Conservation (phyloP, 78 protist species). For the Creolimax fragrantissima region DNA sequence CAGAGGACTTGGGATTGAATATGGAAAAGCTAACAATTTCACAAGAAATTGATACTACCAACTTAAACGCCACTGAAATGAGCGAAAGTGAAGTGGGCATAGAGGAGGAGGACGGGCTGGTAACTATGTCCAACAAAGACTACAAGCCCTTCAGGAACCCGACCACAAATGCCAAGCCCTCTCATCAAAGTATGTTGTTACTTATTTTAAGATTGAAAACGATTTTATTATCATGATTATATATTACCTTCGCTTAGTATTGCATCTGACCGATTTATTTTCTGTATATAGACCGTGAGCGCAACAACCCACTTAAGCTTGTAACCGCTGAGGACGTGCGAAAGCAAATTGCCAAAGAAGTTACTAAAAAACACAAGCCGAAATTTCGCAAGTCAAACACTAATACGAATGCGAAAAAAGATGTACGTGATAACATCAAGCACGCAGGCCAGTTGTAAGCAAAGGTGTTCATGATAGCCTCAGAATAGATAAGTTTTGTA, state of each 20-base stretch:
- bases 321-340: background rate
- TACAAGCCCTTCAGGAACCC: background rate
- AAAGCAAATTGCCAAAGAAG: background rate
- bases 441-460: background rate
- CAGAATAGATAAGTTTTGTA: no score
- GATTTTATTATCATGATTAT: background rate
- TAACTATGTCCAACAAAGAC: background rate
- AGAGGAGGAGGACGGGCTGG: background rate
- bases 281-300: no score
- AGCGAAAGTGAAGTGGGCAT: no score
- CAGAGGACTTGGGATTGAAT: no score
- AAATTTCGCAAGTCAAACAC: background rate
- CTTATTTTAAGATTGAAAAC: background rate
- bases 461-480: no score
- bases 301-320: no score
- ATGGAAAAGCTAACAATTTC: no score
- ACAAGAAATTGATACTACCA: no score
- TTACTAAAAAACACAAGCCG: background rate
- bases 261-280: background rate
- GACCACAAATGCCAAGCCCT: background rate
- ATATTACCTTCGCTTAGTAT: background rate
- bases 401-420: background rate
- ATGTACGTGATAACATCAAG: background rate
- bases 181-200: background rate
- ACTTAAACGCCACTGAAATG: no score